Evolutionary conservation across 192 early-diverging fungal species (phyloP).

Genomic region (Coemansia sp.): DNA sequence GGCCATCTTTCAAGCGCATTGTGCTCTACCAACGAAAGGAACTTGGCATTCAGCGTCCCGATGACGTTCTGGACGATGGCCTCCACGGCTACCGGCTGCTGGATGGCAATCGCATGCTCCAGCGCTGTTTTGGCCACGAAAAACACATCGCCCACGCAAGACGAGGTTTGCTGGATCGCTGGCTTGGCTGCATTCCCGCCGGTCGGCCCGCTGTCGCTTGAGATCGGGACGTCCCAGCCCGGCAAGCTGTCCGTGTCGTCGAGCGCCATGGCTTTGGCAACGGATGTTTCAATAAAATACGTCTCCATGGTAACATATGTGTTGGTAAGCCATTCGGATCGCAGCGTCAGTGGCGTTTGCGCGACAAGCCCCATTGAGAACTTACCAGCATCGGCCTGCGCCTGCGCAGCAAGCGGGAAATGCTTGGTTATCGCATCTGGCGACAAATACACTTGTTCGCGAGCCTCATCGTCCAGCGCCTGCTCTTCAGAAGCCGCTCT

Average conservation of each 20-base stretch:
- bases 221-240: constrained; percentile 28
- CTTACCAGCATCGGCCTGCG: background rate
- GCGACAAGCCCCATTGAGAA: constrained; percentile 25
- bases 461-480: constrained; percentile 2
- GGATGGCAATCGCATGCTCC: constrained; percentile 69
- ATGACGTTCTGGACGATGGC: constrained; percentile 68
- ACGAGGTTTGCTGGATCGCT: constrained; percentile 33
- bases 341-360: constrained; percentile 29
- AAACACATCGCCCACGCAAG: constrained; percentile 89
- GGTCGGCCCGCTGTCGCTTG: background rate
- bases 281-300: constrained; percentile 35
- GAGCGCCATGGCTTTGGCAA: constrained; percentile 41
- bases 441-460: constrained; percentile 31
- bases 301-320: constrained; percentile 36
- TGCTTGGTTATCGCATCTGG: constrained; percentile 16
- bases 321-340: constrained; percentile 37
- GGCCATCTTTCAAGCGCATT: constrained; percentile 28
- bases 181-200: background rate
- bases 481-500: constrained; percentile 59
- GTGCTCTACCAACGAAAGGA: constrained; percentile 25
- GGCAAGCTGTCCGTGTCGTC: constrained; percentile 33
- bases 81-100: constrained; percentile 65
- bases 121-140: constrained; percentile 81
- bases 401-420: constrained; percentile 17
- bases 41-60: constrained; percentile 33